Evolutionary conservation across 495 filamentous ascomycete genomes (phyloP).

Genomic region (Rusavskia elegans): DNA sequence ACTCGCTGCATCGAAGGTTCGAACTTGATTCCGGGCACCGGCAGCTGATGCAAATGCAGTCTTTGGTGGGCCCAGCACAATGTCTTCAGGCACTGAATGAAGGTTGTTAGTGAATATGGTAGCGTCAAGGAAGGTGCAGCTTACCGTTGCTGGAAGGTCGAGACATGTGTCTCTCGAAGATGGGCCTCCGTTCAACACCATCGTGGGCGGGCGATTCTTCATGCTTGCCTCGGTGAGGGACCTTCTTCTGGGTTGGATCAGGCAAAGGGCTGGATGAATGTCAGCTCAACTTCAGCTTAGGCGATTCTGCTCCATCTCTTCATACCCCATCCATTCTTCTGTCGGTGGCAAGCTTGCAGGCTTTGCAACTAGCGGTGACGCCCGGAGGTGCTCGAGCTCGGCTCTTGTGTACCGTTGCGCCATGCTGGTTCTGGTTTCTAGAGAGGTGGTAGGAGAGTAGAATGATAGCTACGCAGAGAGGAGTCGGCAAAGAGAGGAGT

Average conservation of each 20-base stretch:
- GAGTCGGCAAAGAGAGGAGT: too few relatives aligned
- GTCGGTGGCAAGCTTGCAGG: slow-evolving; percentile 67
- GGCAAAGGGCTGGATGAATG: slow-evolving; percentile 25
- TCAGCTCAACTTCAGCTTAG: slow-evolving; percentile 14
- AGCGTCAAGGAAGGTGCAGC: background rate
- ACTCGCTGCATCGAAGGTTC: slow-evolving; percentile 35
- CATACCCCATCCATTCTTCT: slow-evolving; percentile 98
- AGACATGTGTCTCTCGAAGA: slow-evolving; percentile 45
- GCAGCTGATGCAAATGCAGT: slow-evolving; percentile 75
- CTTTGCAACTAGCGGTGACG: slow-evolving; percentile 74
- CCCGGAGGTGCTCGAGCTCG: slow-evolving; percentile 58
- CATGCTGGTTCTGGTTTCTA: slow-evolving; percentile 19
- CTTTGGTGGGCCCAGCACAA: slow-evolving; percentile 78
- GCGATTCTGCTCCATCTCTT: background rate
- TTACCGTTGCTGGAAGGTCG: slow-evolving; percentile 43
- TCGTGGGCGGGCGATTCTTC: slow-evolving; percentile 16
- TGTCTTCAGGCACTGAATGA: slow-evolving; percentile 50
- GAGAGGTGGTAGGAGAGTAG: background rate
- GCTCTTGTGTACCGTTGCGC: slow-evolving; percentile 60
- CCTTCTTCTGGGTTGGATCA: slow-evolving; percentile 30
- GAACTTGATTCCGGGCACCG: slow-evolving; percentile 32
- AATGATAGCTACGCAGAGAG: too few relatives aligned
- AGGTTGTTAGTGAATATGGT: slow-evolving; percentile 9
- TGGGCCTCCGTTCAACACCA: slow-evolving; percentile 35
- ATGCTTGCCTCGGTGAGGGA: slow-evolving; percentile 10